Evolutionary conservation across 202 grass and related monocot species (phyloP).

Genomic region (Digitaria exilis): DNA sequence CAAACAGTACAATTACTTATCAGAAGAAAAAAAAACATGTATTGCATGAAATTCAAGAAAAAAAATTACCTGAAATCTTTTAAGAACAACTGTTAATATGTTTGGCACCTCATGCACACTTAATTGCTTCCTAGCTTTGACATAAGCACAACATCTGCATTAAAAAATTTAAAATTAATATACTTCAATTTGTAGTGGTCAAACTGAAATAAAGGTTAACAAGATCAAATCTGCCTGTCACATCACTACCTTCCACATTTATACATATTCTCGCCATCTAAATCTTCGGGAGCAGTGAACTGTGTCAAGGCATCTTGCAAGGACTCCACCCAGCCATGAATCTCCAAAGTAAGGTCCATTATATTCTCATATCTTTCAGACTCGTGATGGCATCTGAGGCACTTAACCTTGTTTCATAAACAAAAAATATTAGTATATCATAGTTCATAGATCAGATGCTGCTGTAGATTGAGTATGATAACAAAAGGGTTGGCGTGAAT

Average conservation of each 20-base stretch:
- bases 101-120: constrained; percentile 98
- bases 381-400: constrained; percentile 94
- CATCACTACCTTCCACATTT: constrained; percentile 91
- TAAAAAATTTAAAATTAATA: constrained; percentile 30
- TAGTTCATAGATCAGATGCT: constrained; percentile 6
- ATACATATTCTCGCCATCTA: constrained; percentile 99
- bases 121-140: constrained; percentile 95
- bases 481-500: not conserved
- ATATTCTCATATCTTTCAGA: constrained; percentile 99
- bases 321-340: constrained; percentile 99
- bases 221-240: constrained; percentile 5
- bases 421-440: constrained; percentile 44
- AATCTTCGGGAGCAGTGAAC: constrained; percentile 98
- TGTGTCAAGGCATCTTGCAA: constrained; percentile 98
- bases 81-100: constrained; percentile 98
- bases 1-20: constrained; percentile 12
- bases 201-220: constrained; percentile 24
- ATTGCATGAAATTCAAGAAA: constrained; percentile 27
- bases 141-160: constrained; percentile 85
- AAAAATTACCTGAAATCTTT: constrained; percentile 89
- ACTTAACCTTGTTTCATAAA: constrained; percentile 83
- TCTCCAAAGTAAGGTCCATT: constrained; percentile 99
- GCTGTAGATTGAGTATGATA: not conserved
- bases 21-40: constrained; percentile 21
- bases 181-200: constrained; percentile 24